A percentile compares a stretch with the other conserved stretches of the same genome.
Evolutionary conservation across 345 rosid genomes (phyloP).

Genomic region (Excoecaria agallocha): DNA sequence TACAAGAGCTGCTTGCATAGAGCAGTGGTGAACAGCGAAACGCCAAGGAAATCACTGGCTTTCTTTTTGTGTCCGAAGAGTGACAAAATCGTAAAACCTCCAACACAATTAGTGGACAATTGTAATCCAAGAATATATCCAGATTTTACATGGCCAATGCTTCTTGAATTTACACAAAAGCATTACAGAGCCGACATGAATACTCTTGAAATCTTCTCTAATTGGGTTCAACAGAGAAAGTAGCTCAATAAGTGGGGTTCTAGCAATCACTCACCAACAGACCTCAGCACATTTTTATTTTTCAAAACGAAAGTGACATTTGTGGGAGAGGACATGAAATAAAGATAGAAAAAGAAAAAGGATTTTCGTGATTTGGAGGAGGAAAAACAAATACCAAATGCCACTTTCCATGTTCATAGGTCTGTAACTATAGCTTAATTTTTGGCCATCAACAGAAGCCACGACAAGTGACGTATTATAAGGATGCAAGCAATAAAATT

Average conservation of each 20-base stretch:
- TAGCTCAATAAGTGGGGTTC: neutral
- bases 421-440: slow-evolving; percentile 21
- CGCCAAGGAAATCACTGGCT: slow-evolving; percentile 86
- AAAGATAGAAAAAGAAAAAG: slow-evolving; percentile 5
- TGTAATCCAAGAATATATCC: slow-evolving; percentile 63
- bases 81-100: slow-evolving; percentile 80
- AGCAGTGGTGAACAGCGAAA: slow-evolving; percentile 84
- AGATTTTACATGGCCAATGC: slow-evolving; percentile 80
- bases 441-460: slow-evolving; percentile 11
- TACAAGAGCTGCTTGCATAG: slow-evolving; percentile 93
- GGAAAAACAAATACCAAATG: neutral
- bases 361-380: slow-evolving; percentile 10
- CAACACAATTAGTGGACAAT: slow-evolving; percentile 55
- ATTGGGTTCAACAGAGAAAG: slow-evolving; percentile 49
- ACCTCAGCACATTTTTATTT: neutral
- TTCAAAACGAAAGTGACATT: slow-evolving; percentile 27
- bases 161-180: slow-evolving; percentile 81
- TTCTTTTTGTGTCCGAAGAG: slow-evolving; percentile 84
- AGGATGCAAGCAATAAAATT: slow-evolving; percentile 21
- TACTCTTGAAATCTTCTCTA: slow-evolving; percentile 61
- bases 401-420: slow-evolving; percentile 16
- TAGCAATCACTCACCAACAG: neutral
- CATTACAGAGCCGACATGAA: slow-evolving; percentile 91
- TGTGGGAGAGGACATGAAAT: slow-evolving; percentile 2
- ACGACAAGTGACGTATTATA: neutral